Percentiles rank a stretch among this genome's conserved stretches.
Conservation (phyloP, 108 stramenopile species). For the Chaetoceros muelleri region DNA sequence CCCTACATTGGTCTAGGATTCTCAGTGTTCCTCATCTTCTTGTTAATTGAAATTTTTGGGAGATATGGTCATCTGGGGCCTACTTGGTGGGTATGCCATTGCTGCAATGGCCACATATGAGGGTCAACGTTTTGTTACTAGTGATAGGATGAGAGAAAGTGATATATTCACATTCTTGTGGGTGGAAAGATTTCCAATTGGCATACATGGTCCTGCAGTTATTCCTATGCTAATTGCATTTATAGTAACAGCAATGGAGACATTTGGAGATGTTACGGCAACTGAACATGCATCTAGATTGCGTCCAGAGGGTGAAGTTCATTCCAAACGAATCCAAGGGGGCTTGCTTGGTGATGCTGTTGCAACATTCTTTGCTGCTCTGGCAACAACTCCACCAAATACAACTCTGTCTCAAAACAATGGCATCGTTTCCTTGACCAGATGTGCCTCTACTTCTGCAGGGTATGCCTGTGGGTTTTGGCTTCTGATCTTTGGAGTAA, state of each 20-base stretch:
- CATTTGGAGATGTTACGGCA: slow-evolving; percentile 37
- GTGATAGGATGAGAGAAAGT: slow-evolving; percentile 16
- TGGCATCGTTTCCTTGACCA: slow-evolving; percentile 35
- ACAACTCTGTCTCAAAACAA: slow-evolving; percentile 50
- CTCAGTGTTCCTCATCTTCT: slow-evolving; percentile 26
- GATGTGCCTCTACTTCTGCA: slow-evolving; percentile 32
- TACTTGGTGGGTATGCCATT: slow-evolving; percentile 22
- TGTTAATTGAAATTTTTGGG: slow-evolving; percentile 14
- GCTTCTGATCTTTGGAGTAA: slow-evolving; percentile 32
- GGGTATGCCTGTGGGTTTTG: slow-evolving; percentile 34
- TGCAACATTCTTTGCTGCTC: slow-evolving; percentile 25
- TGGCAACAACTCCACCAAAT: slow-evolving; percentile 34
- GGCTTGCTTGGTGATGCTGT: slow-evolving; percentile 37
- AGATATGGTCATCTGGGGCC: slow-evolving; percentile 17
- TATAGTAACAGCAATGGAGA: slow-evolving; percentile 37
- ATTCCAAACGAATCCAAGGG: slow-evolving; percentile 23
- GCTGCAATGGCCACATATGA: slow-evolving; percentile 14
- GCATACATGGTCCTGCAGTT: slow-evolving; percentile 27
- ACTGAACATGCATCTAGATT: slow-evolving; percentile 26
- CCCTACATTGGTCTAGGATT: slow-evolving; percentile 25
- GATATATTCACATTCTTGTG: slow-evolving; percentile 32
- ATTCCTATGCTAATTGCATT: slow-evolving; percentile 32
- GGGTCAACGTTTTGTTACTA: slow-evolving; percentile 13
- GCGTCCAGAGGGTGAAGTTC: slow-evolving; percentile 12
- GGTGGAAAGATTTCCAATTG: slow-evolving; percentile 34